Percentiles rank a stretch among this genome's conserved stretches.
phyloP scores from a whole-genome alignment of 2,329 filamentous ascomycete genomes.

The Cytospora leucostoma region DNA sequence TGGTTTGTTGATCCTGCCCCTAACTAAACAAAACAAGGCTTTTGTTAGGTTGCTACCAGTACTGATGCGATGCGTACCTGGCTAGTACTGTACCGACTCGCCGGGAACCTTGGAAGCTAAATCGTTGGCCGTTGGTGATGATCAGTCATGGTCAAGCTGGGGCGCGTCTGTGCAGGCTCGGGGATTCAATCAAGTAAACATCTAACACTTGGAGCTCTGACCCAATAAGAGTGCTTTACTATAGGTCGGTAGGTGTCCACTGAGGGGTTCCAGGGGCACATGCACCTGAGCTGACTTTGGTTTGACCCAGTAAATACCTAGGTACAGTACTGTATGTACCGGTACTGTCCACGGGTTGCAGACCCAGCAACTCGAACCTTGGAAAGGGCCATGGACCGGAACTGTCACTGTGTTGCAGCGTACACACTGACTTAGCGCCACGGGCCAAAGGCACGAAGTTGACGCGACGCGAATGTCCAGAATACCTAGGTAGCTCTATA shows the following conservation, averaged over 20 bases:
- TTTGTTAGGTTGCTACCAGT: background rate
- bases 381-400: background rate
- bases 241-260: background rate
- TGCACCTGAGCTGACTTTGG: background rate
- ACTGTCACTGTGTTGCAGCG: too few relatives aligned
- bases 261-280: background rate
- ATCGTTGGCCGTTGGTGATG: background rate
- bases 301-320: background rate
- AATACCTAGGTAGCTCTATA: too few relatives aligned
- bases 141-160: background rate
- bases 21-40: background rate
- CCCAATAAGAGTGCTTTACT: background rate
- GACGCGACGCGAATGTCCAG: background rate
- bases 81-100: background rate
- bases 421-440: too few relatives aligned
- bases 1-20: background rate
- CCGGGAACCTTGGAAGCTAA: background rate
- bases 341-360: too few relatives aligned
- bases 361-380: too few relatives aligned
- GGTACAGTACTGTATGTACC: background rate
- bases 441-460: background rate
- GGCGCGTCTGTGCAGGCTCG: background rate
- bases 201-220: background rate
- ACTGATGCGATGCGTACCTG: too few relatives aligned
- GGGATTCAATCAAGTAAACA: background rate